Percentiles rank a stretch among this genome's conserved stretches.
Evolutionary conservation across 2,329 filamentous ascomycete species (phyloP).

Genomic region (Cadophora luteo-olivacea): DNA sequence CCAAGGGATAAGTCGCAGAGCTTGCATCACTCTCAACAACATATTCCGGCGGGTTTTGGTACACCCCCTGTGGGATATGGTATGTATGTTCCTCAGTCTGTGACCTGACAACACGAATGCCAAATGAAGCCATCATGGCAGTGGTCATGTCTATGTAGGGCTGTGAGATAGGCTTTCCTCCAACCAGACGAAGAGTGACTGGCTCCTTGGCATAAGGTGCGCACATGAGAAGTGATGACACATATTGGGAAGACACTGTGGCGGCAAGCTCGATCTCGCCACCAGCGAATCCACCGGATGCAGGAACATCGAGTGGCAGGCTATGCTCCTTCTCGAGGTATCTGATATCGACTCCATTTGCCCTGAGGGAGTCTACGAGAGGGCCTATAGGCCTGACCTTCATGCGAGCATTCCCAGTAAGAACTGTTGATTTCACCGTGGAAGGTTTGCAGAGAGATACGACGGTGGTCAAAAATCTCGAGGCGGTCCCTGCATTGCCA

Average conservation of each 20-base stretch:
- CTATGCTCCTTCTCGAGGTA: conserved; percentile 86
- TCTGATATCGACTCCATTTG: conserved; percentile 85
- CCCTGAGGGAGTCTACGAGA: conserved; percentile 85
- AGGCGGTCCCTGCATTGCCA: conserved; percentile 95
- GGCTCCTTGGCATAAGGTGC: conserved; percentile 95
- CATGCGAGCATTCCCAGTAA: conserved; percentile 96
- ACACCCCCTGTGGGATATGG: conserved; percentile 84
- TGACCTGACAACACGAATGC: conserved; percentile 79
- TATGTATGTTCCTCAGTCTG: conserved; percentile 86
- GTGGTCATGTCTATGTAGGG: conserved; percentile 99
- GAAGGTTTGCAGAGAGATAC: conserved; percentile 79
- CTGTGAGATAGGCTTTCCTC: conserved; percentile 97
- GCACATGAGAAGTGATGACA: conserved; percentile 95
- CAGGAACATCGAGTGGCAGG: conserved; percentile 82
- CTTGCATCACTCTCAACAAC: conserved; percentile 96
- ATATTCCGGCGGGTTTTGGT: conserved; percentile 85
- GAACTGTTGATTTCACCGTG: conserved; percentile 70
- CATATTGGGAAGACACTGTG: conserved; percentile 98
- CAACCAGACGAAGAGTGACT: conserved; percentile 87
- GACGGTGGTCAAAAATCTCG: conserved; percentile 92
- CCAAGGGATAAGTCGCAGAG: conserved; percentile 94
- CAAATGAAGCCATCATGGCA: conserved; percentile 95
- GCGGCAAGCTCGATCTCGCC: conserved; percentile 91
- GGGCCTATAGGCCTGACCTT: conserved; percentile 93
- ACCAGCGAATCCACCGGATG: conserved; percentile 82